Conservation (phyloP, 305 asterid genomes). For the Fraxinus floribunda region DNA sequence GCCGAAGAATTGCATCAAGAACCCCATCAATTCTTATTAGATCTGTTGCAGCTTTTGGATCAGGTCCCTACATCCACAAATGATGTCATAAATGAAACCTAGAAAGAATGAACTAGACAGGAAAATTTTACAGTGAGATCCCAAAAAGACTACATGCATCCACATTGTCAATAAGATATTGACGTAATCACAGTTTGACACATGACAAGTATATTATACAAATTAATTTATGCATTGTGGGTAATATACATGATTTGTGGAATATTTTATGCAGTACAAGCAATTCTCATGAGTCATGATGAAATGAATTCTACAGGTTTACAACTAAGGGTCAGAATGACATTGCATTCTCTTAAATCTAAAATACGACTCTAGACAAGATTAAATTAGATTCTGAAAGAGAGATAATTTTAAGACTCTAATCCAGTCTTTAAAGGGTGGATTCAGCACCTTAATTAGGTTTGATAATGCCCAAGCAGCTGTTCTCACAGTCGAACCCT, state of each 20-base stretch:
- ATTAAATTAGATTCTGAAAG: neutral
- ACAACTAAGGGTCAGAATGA: neutral
- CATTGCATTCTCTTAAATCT: neutral
- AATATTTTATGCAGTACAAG: neutral
- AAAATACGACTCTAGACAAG: neutral
- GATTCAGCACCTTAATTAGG: slow-evolving; percentile 74
- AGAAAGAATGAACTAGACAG: slow-evolving; percentile 12
- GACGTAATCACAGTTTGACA: neutral
- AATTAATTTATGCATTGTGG: neutral
- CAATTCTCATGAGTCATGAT: neutral
- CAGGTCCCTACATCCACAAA: slow-evolving; percentile 71
- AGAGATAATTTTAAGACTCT: neutral
- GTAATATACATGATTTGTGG: neutral
- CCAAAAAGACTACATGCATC: neutral
- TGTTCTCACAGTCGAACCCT: slow-evolving; percentile 95
- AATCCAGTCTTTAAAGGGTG: slow-evolving; percentile 18
- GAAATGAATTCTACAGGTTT: neutral
- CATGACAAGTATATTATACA: neutral
- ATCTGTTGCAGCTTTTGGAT: slow-evolving; percentile 76
- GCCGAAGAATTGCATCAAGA: slow-evolving; percentile 72
- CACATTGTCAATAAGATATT: slow-evolving; percentile 2
- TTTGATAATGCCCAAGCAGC: slow-evolving; percentile 99
- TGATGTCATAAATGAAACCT: slow-evolving; percentile 18
- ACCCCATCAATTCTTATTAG: slow-evolving; percentile 74
- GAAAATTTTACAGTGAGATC: neutral